Conservation (phyloP, 2,329 filamentous ascomycete species). For the Zymoseptoria tritici region DNA sequence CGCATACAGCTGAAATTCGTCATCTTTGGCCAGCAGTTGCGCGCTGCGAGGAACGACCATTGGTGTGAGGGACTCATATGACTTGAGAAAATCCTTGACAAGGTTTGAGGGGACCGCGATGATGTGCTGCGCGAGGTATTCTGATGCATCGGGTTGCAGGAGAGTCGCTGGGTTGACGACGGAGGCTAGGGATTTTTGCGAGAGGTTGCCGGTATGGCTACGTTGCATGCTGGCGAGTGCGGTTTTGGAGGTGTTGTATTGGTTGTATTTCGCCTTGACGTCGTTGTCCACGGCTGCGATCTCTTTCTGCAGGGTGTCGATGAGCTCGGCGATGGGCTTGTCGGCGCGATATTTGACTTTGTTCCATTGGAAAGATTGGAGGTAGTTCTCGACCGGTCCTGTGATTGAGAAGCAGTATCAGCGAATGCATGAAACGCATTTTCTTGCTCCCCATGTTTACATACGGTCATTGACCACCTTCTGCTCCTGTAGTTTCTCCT, state of each 20-base stretch:
- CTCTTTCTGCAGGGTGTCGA: conserved; percentile 87
- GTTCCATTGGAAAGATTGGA: conserved; percentile 88
- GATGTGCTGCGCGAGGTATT: conserved; percentile 94
- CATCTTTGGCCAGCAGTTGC: conserved; percentile 69
- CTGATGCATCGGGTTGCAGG: conserved; percentile 72
- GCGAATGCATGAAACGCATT: neutral
- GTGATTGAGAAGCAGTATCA: conserved; percentile 5
- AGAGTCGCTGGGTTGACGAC: conserved; percentile 69
- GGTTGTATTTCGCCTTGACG: conserved; percentile 86
- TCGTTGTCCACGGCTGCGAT: conserved; percentile 89
- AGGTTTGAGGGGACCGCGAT: conserved; percentile 74
- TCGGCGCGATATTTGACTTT: conserved; percentile 95
- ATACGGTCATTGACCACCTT: conserved; percentile 92
- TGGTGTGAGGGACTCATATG: conserved; percentile 77
- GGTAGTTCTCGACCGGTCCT: conserved; percentile 95
- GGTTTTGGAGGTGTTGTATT: conserved; percentile 88
- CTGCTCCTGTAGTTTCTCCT: conserved; percentile 73
- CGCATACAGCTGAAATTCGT: conserved; percentile 81
- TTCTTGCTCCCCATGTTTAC: conserved; percentile 27
- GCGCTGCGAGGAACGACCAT: conserved; percentile 94
- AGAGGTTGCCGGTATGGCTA: conserved; percentile 87
- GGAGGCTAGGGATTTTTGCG: conserved; percentile 86
- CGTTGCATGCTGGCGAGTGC: conserved; percentile 74
- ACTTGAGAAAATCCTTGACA: conserved; percentile 80
- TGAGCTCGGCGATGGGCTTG: conserved; percentile 77